Conservation (phyloP, 2,329 filamentous ascomycete genomes). For the Apiospora rasikravindrae region DNA sequence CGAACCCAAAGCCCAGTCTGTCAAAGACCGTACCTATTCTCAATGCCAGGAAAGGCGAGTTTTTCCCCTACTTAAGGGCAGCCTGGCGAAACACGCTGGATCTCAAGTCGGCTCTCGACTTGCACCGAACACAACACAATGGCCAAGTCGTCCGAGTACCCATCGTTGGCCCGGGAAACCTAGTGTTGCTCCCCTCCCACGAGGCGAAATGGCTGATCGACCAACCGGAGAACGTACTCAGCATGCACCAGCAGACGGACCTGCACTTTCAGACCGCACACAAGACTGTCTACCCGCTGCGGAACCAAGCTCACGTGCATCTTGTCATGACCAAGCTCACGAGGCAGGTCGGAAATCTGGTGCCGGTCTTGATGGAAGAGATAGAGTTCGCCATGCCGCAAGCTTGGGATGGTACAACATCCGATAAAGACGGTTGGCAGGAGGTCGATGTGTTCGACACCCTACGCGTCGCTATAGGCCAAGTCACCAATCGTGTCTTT, state of each 20-base stretch:
- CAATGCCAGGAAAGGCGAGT: neutral
- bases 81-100: conserved; percentile 13
- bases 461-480: conserved; percentile 20
- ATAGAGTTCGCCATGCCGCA: neutral
- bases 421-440: neutral
- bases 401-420: neutral
- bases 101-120: neutral
- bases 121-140: neutral
- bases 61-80: neutral
- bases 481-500: conserved; percentile 29
- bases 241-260: conserved; percentile 19
- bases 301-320: conserved; percentile 11
- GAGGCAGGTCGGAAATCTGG: neutral
- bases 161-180: conserved; percentile 5
- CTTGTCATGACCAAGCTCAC: conserved; percentile 19
- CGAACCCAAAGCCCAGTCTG: neutral
- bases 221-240: conserved; percentile 14
- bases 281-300: conserved; percentile 18
- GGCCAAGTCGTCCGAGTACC: conserved; percentile 2
- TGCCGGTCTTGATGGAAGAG: neutral
- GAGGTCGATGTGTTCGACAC: conserved; percentile 23
- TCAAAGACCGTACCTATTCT: neutral
- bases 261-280: conserved; percentile 18
- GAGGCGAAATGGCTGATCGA: conserved; percentile 7
- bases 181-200: neutral